phyloP scores from a whole-genome alignment of 2,329 filamentous ascomycete species.

The Exophiala sp. region DNA sequence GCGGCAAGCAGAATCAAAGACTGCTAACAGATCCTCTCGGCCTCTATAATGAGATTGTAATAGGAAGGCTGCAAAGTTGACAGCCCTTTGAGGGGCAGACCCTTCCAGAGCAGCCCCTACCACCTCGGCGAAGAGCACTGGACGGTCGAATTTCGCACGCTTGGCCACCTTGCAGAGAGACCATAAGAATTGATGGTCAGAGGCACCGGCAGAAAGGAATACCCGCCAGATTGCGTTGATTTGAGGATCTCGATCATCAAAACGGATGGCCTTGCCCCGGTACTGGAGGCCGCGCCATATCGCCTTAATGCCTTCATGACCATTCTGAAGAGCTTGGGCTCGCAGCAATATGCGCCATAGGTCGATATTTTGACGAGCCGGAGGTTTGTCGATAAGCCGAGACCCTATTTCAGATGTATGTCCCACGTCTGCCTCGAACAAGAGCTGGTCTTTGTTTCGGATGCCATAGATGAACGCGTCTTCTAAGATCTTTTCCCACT shows the following conservation, averaged over 20 bases:
- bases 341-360: constrained; percentile 43
- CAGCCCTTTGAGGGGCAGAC: constrained; percentile 22
- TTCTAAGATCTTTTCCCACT: constrained; percentile 22
- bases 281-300: constrained; percentile 35
- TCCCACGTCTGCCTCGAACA: constrained; percentile 41
- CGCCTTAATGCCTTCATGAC: constrained; percentile 37
- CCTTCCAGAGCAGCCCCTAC: constrained; percentile 38
- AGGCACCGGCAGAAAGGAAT: constrained; percentile 20
- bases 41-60: constrained; percentile 18
- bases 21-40: constrained; percentile 15
- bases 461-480: constrained; percentile 28
- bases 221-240: constrained; percentile 20
- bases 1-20: constrained; percentile 20
- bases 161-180: constrained; percentile 14
- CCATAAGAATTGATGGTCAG: constrained; percentile 20
- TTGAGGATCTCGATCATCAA: constrained; percentile 22
- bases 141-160: constrained; percentile 27
- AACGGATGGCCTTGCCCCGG: constrained; percentile 21
- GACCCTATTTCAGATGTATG: constrained; percentile 34
- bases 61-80: constrained; percentile 20
- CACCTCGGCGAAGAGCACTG: constrained; percentile 41
- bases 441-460: constrained; percentile 33
- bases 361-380: constrained; percentile 34
- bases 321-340: constrained; percentile 41
- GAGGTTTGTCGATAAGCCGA: constrained; percentile 37